Conservation (phyloP, 768 basidiomycete species). For the Cantharellus cinnabarinus region DNA sequence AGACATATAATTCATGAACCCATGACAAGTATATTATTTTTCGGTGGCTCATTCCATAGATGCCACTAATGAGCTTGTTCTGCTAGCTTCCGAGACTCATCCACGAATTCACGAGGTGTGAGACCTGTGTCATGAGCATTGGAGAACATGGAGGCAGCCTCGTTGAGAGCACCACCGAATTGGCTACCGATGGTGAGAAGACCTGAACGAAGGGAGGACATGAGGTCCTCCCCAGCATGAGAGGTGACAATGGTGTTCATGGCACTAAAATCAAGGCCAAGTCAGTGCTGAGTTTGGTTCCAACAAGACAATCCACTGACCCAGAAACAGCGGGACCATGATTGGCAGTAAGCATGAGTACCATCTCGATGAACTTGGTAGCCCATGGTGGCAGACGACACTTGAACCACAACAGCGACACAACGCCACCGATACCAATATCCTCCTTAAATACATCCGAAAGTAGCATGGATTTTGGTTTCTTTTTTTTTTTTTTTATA, state of each 20-base stretch:
- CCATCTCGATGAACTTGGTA: slow-evolving; percentile 86
- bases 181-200: slow-evolving; percentile 94
- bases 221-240: slow-evolving; percentile 97
- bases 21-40: too few species aligned
- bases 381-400: slow-evolving; percentile 79
- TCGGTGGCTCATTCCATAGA: too few species aligned
- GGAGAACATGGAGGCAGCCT: slow-evolving; percentile 92
- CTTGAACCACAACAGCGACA: slow-evolving; percentile 95
- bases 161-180: slow-evolving; percentile 96
- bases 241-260: slow-evolving; percentile 99
- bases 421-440: slow-evolving; percentile 91
- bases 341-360: slow-evolving; percentile 96
- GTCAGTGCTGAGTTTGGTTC: neutral
- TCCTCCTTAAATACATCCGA: slow-evolving; percentile 97
- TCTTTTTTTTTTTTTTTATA: too few species aligned
- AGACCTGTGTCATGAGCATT: slow-evolving; percentile 75
- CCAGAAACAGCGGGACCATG: slow-evolving; percentile 96
- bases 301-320: slow-evolving; percentile 10
- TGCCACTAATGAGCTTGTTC: slow-evolving; percentile 73
- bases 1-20: neutral
- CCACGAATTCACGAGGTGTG: slow-evolving; percentile 97
- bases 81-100: slow-evolving; percentile 76
- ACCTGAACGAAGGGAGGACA: slow-evolving; percentile 90
- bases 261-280: slow-evolving; percentile 25
- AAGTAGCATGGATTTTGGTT: too few species aligned